phyloP scores from a whole-genome alignment of 768 basidiomycete species.

The Xerocomellus dryophilus region DNA sequence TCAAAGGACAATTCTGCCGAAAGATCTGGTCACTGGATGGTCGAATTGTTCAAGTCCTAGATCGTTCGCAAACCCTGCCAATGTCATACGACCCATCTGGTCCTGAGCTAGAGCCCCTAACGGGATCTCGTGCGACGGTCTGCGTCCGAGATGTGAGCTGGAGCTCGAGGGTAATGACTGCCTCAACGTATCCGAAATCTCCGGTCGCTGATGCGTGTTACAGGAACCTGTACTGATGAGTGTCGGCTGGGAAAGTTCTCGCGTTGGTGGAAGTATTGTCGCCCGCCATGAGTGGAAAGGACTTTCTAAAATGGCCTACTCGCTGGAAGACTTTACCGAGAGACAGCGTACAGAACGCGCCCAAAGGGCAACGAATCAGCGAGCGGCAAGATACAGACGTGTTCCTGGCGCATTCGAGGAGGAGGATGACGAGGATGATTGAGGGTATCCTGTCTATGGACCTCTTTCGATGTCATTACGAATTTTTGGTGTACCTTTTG shows the following conservation, averaged over 20 bases:
- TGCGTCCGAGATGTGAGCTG: slow-evolving; percentile 95
- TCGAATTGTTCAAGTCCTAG: slow-evolving; percentile 74
- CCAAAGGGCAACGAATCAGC: slow-evolving; percentile 20
- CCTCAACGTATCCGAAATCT: not conserved
- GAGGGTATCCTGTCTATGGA: not conserved
- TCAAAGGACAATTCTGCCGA: not conserved
- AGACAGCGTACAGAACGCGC: slow-evolving; percentile 40
- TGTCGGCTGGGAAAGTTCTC: slow-evolving; percentile 76
- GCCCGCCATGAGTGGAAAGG: slow-evolving; percentile 98
- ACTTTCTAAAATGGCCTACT: slow-evolving; percentile 62
- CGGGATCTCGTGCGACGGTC: slow-evolving; percentile 32
- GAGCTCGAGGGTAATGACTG: slow-evolving; percentile 69
- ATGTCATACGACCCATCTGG: slow-evolving; percentile 73
- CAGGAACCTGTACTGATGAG: slow-evolving; percentile 91
- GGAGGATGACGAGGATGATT: slow-evolving; percentile 3
- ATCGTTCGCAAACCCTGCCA: slow-evolving; percentile 70
- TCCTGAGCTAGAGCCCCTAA: slow-evolving; percentile 40
- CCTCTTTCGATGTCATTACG: not conserved
- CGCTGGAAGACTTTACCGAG: slow-evolving; percentile 74
- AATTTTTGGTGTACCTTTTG: not conserved
- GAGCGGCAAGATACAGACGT: slow-evolving; percentile 6
- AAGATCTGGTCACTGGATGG: slow-evolving; percentile 98
- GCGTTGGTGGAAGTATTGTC: slow-evolving; percentile 63
- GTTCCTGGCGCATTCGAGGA: slow-evolving; percentile 30
- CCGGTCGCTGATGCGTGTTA: not conserved